Base-by-base conservation (phyloP, 2,329 filamentous ascomycete genomes). In the Phoma sp. region DNA sequence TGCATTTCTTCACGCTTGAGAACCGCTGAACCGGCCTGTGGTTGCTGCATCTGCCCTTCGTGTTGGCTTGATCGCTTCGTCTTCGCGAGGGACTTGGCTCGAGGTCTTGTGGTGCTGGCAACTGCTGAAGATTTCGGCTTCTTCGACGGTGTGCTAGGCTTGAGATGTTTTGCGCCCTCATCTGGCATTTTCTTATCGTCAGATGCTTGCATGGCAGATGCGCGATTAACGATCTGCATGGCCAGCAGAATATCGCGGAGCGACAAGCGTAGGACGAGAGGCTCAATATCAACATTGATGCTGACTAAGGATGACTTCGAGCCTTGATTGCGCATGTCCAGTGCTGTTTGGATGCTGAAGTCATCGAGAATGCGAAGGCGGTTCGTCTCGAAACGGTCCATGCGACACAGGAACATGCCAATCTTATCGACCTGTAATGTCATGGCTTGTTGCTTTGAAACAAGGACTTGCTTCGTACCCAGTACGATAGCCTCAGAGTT, bases 371-470 rank as follows among this genome's bases (percentile, higher is more conserved):
- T 96, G 15, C 95, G 87, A 39, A 99, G 82, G 30, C 92, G 87
- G 33, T 89, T 93, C 3, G 90, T 92, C 64, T 99, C 93, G 64
- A 98, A 98, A 59, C 88, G 91, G 74, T 99, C 96, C 95, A 99
- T 99, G 11, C 95, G 90, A 71, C 96, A 99, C 26, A 99, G 77
- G 74, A 97, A 99, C 95, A 99, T 99, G 64, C 95, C 95, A 47
- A 98, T 85, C 69, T 98, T 88, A 7, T 92, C 93, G 2, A 99
- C 87, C 70, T 99, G 93, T 69, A 99, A 84, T 1, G 95, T 97
- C 64, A 96, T 84, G 7, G 93, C 91, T 77, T 98, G 92, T 73
- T 99, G 96, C 66, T 96, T 90, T 2, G 93, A 96, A 10, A 98
- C 83, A 2, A 98, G 82, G 11, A 98, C 87, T 73, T 99, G 93